These are phyloP conservation scores for Salvia miltiorrhiza DNA, from an alignment of 257 asterid genomes.

Conservation along the genomic window DNA sequence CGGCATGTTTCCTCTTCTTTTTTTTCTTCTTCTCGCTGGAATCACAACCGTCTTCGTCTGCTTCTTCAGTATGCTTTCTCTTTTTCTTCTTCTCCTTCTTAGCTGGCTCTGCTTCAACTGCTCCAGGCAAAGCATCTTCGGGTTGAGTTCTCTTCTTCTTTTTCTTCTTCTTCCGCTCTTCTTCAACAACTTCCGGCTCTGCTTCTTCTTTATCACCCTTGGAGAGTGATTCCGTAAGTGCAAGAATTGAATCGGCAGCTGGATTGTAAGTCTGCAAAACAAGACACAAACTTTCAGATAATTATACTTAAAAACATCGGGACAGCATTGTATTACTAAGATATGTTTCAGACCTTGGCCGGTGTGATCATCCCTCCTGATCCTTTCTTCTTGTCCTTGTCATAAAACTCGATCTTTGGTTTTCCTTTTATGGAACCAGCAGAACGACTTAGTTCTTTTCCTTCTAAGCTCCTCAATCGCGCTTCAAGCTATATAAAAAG, in stretches of 20 bases:
- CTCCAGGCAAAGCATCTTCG: constrained; percentile 32
- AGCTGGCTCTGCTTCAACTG: constrained; percentile 31
- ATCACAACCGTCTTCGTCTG: constrained; percentile 30
- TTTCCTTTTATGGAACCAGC: constrained; percentile 88
- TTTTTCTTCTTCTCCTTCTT: constrained; percentile 58
- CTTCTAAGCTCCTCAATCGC: constrained; percentile 69
- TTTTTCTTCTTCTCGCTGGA: constrained; percentile 49
- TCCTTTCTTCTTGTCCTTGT: constrained; percentile 79
- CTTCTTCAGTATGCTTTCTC: constrained; percentile 27
- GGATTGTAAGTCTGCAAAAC: constrained; percentile 65
- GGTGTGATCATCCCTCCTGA: constrained; percentile 68
- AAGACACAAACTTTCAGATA: not conserved
- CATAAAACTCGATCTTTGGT: constrained; percentile 75
- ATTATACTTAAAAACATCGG: not conserved
- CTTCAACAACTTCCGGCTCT: constrained; percentile 29
- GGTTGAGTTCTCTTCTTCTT: constrained; percentile 34
- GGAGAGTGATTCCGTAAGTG: constrained; percentile 37
- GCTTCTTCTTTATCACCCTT: constrained; percentile 28
- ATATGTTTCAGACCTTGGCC: constrained; percentile 49
- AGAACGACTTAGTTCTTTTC: constrained; percentile 56
- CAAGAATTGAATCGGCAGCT: constrained; percentile 62
- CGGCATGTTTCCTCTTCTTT: constrained; percentile 68
- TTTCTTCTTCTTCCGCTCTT: constrained; percentile 42
- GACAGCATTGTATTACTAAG: not conserved
- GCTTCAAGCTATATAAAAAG: constrained; percentile 65